These are phyloP conservation scores for Chalaropsis thielavioides DNA, from an alignment of 2,329 filamentous ascomycete genomes.

Conservation along the genomic window DNA sequence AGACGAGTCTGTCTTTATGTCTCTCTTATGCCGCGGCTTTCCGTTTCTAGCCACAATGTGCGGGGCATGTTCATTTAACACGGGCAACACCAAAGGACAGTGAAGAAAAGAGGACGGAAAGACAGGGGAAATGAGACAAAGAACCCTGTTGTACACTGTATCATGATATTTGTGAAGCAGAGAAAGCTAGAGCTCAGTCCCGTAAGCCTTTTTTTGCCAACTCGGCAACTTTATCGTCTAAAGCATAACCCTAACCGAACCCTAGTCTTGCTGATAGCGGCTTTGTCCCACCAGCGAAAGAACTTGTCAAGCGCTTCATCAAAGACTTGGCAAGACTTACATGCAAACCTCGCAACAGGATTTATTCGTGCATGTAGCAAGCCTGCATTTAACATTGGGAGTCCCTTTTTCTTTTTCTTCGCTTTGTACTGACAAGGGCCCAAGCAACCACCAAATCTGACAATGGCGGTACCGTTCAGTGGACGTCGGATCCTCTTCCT, in stretches of 20 bases:
- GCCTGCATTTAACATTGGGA: neutral
- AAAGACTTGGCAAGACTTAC: neutral
- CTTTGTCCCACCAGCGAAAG: neutral
- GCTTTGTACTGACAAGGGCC: neutral
- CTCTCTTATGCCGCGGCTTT: neutral
- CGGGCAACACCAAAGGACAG: neutral
- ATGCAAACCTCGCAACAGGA: neutral
- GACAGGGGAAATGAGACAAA: no score
- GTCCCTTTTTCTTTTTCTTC: neutral
- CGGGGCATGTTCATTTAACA: neutral
- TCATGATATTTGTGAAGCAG: no score
- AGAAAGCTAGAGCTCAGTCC: no score
- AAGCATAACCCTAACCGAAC: neutral
- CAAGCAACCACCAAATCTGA: neutral
- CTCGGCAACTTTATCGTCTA: no score
- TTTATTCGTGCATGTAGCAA: neutral
- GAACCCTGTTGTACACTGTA: no score
- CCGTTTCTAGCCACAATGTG: neutral
- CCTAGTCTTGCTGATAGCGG: neutral
- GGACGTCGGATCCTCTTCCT: slow-evolving; percentile 58
- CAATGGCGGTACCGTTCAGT: slow-evolving; percentile 20
- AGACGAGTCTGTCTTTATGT: neutral
- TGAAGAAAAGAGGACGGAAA: neutral
- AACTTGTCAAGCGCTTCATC: neutral
- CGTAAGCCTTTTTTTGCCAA: neutral